Evolutionary conservation across 257 asterid genomes (phyloP).

Genomic region (Haberlea rhodopensis): DNA sequence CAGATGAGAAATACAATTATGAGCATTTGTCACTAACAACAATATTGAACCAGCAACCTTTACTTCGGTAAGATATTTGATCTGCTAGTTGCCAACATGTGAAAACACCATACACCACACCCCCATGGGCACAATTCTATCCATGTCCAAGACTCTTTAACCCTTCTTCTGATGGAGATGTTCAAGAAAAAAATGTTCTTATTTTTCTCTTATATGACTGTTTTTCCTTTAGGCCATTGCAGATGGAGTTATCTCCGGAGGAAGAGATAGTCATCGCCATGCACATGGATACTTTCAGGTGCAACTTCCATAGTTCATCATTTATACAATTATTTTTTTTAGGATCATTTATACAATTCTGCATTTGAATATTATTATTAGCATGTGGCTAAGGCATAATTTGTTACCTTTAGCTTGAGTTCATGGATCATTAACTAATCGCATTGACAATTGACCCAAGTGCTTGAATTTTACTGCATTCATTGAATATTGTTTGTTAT

Average conservation of each 20-base stretch:
- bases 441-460: too few species aligned
- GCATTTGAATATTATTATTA: not conserved
- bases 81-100: conserved; percentile 19
- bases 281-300: conserved; percentile 91
- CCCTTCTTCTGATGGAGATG: not conserved
- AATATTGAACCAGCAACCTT: conserved; percentile 90
- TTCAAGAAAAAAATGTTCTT: conserved; percentile 18
- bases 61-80: conserved; percentile 60
- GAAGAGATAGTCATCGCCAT: conserved; percentile 89
- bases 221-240: conserved; percentile 62
- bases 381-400: not conserved
- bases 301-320: conserved; percentile 17
- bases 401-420: too few species aligned
- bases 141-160: not conserved
- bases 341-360: conserved; percentile 3
- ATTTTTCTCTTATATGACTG: conserved; percentile 23
- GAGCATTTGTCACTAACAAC: conserved; percentile 83
- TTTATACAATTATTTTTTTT: too few species aligned
- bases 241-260: conserved; percentile 85
- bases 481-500: too few species aligned
- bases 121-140: too few species aligned
- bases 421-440: too few species aligned
- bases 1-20: conserved; percentile 94
- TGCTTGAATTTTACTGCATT: not conserved
- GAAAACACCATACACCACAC: conserved; percentile 2